Percentiles rank a stretch among this genome's conserved stretches.
These are phyloP conservation scores for Phytopythium cucurbitacearum DNA, from an alignment of 352 stramenopile genomes.

Conservation along the genomic window DNA sequence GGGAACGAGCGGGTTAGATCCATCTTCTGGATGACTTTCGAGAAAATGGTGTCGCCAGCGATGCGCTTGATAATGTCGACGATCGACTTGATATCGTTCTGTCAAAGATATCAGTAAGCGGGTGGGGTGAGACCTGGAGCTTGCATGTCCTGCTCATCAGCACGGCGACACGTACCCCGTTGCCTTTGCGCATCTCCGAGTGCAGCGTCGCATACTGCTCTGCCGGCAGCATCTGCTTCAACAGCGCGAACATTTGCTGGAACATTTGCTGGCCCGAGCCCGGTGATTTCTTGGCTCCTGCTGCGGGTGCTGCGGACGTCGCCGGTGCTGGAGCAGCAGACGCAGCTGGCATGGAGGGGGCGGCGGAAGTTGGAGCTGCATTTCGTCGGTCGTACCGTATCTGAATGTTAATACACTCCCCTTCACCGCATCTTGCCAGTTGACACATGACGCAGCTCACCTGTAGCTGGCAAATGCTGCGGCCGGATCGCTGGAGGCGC, in stretches of 20 bases:
- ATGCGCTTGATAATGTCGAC: conserved; percentile 87
- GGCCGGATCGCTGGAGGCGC: too few relatives aligned
- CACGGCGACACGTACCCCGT: conserved; percentile 26
- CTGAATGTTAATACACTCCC: too few relatives aligned
- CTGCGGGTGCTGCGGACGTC: conserved; percentile 4
- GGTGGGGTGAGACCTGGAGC: too few relatives aligned
- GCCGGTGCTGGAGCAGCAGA: not conserved
- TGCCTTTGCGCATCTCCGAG: conserved; percentile 80
- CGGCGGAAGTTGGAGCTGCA: too few relatives aligned
- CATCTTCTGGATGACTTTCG: conserved; percentile 80
- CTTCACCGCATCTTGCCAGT: too few relatives aligned
- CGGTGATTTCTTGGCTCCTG: conserved; percentile 28
- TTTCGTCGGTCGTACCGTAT: too few relatives aligned
- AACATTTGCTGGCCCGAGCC: conserved; percentile 82
- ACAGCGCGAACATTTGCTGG: conserved; percentile 81
- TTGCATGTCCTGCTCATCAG: too few relatives aligned
- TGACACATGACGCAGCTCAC: too few relatives aligned
- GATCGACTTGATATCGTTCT: conserved; percentile 87
- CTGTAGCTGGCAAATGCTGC: too few relatives aligned
- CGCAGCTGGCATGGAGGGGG: too few relatives aligned
- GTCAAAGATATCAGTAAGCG: not conserved
- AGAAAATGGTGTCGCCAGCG: conserved; percentile 75
- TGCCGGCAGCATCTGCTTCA: conserved; percentile 82
- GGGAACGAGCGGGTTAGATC: conserved; percentile 67
- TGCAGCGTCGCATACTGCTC: conserved; percentile 79